Evolutionary conservation across 148 eudicot species (phyloP).

Genomic region (Persicaria maculosa): DNA sequence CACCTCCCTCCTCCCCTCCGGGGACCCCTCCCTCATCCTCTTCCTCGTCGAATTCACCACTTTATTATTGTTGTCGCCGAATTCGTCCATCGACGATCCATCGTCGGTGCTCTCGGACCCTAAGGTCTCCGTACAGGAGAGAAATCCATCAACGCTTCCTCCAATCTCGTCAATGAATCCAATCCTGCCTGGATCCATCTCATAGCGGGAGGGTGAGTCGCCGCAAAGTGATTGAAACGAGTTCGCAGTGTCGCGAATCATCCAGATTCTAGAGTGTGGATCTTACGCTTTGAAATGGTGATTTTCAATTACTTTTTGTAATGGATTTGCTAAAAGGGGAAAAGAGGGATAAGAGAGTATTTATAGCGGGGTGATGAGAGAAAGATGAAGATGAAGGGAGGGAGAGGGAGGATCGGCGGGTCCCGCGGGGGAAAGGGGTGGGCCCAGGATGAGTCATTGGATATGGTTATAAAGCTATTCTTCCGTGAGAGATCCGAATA

Average conservation of each 20-base stretch:
- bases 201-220: no score
- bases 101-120: constrained; percentile 66
- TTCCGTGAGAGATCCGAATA: no score
- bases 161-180: no score
- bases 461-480: no score
- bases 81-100: constrained; percentile 9
- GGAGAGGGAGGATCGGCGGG: neutral
- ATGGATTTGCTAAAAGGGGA: neutral
- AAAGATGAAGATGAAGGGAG: neutral
- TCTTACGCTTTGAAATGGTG: no score
- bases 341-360: neutral
- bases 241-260: neutral
- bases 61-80: neutral
- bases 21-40: neutral
- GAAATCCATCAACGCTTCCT: constrained; percentile 16
- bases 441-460: neutral
- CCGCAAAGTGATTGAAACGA: no score
- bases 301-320: no score
- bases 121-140: constrained; percentile 52
- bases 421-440: neutral
- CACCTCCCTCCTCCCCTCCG: neutral
- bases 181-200: no score
- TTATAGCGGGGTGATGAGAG: no score
- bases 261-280: neutral
- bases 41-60: neutral